Percentiles rank a stretch among this genome's conserved stretches.
Conservation (phyloP, 1,284 basidiomycete genomes). For the Cutaneotrichosporon arboriforme region DNA sequence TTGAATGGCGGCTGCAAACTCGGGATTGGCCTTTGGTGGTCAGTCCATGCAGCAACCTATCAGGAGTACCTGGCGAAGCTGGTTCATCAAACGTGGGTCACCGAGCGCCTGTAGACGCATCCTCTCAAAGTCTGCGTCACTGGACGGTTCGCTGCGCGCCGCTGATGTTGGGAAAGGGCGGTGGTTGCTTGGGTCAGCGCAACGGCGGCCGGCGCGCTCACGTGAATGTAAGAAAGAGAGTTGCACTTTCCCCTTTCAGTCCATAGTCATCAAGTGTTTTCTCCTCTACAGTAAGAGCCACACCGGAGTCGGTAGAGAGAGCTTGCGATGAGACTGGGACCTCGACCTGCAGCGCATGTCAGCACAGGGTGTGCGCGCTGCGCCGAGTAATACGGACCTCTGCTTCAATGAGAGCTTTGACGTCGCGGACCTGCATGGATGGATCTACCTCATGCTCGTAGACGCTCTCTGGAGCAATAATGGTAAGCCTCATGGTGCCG, state of each 20-base stretch:
- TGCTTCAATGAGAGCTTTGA: constrained; percentile 80
- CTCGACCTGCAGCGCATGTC: constrained; percentile 23
- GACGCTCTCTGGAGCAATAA: constrained; percentile 66
- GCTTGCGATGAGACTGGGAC: constrained; percentile 21
- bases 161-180: constrained; percentile 59
- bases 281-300: constrained; percentile 25
- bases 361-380: not conserved
- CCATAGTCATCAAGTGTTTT: constrained; percentile 38
- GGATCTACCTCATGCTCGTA: constrained; percentile 78
- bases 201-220: constrained; percentile 33
- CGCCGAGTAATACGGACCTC: constrained; percentile 56
- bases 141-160: constrained; percentile 9
- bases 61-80: constrained; percentile 60
- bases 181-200: constrained; percentile 31
- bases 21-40: constrained; percentile 61
- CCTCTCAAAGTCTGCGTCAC: constrained; percentile 78
- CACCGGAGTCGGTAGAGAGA: constrained; percentile 38
- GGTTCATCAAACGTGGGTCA: constrained; percentile 70
- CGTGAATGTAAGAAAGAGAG: constrained; percentile 40
- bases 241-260: constrained; percentile 28
- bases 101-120: constrained; percentile 82
- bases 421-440: constrained; percentile 78
- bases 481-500: constrained; percentile 74
- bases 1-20: constrained; percentile 67
- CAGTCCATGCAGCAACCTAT: not conserved